Percentiles rank a stretch among this genome's conserved stretches.
Conservation (phyloP, 75 land plant species). For the Pseudotsuga menziesii region DNA sequence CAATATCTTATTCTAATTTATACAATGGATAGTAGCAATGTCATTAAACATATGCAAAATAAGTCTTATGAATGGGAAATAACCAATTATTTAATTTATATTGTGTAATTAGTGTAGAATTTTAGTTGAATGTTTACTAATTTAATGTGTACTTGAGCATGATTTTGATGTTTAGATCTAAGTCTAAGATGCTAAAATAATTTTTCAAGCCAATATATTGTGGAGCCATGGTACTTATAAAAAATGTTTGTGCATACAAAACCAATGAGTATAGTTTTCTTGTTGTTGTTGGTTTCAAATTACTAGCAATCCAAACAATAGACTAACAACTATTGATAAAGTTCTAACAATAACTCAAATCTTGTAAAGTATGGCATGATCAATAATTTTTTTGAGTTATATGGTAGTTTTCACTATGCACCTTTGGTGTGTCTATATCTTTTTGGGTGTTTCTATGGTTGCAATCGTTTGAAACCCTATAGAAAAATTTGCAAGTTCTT, state of each 20-base stretch:
- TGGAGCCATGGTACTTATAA: neutral
- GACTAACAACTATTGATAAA: conserved; percentile 86
- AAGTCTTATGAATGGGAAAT: too few relatives aligned
- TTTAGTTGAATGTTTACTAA: neutral
- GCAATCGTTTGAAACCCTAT: too few relatives aligned
- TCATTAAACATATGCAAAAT: too few relatives aligned
- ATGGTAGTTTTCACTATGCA: too few relatives aligned
- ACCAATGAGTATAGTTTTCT: conserved; percentile 92
- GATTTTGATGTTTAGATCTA: neutral
- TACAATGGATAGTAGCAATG: too few relatives aligned
- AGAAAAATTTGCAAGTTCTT: neutral
- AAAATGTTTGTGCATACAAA: neutral
- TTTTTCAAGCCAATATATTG: neutral
- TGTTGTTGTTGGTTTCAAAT: conserved; percentile 83
- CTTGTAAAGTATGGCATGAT: conserved; percentile 79
- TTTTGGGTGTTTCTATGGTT: too few relatives aligned
- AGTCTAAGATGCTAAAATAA: neutral
- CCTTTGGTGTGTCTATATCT: too few relatives aligned
- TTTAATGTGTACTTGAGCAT: neutral
- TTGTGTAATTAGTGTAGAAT: neutral
- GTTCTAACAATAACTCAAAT: conserved; percentile 89
- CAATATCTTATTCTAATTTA: too few relatives aligned
- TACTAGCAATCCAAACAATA: conserved; percentile 65
- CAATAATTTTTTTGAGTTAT: conserved; percentile 92
- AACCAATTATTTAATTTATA: too few relatives aligned